These are phyloP conservation scores for Mycena metata DNA, from an alignment of 768 basidiomycete genomes.

Conservation along the genomic window DNA sequence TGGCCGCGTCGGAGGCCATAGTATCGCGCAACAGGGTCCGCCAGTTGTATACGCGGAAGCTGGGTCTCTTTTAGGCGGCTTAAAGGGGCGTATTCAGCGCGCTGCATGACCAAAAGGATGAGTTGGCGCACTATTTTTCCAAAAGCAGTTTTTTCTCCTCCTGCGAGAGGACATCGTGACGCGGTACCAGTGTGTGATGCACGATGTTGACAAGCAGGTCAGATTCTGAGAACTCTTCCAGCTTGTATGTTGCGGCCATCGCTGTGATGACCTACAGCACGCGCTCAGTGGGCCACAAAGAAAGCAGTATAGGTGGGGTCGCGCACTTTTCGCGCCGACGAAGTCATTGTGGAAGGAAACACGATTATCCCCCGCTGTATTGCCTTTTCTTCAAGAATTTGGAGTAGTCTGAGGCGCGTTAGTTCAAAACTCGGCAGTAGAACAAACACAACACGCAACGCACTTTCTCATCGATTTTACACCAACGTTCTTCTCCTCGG, in stretches of 20 bases:
- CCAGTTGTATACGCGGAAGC: constrained; percentile 94
- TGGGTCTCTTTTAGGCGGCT: constrained; percentile 98
- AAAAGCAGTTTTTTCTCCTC: constrained; percentile 91
- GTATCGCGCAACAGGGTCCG: constrained; percentile 98
- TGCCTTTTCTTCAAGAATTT: constrained; percentile 91
- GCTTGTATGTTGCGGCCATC: constrained; percentile 86
- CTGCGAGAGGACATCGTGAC: constrained; percentile 86
- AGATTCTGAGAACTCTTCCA: constrained; percentile 97
- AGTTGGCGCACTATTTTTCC: constrained; percentile 87
- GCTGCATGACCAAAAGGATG: constrained; percentile 24
- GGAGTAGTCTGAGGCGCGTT: constrained; percentile 74
- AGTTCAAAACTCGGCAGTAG: constrained; percentile 6
- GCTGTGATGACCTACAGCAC: constrained; percentile 85
- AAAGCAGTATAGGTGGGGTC: constrained; percentile 2
- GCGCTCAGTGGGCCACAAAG: constrained; percentile 34
- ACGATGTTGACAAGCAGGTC: constrained; percentile 98
- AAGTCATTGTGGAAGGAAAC: constrained; percentile 96
- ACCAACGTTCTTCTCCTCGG: constrained; percentile 95
- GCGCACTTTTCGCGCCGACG: constrained; percentile 91
- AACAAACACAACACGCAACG: constrained; percentile 44
- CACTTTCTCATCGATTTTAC: constrained; percentile 99
- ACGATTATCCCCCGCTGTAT: constrained; percentile 95
- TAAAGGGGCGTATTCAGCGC: constrained; percentile 48
- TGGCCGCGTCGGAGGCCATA: constrained; percentile 96
- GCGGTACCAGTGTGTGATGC: constrained; percentile 94